Conservation (phyloP, 225 moss, liverwort and hornwort species). For the Physcomitrellopsis africana region DNA sequence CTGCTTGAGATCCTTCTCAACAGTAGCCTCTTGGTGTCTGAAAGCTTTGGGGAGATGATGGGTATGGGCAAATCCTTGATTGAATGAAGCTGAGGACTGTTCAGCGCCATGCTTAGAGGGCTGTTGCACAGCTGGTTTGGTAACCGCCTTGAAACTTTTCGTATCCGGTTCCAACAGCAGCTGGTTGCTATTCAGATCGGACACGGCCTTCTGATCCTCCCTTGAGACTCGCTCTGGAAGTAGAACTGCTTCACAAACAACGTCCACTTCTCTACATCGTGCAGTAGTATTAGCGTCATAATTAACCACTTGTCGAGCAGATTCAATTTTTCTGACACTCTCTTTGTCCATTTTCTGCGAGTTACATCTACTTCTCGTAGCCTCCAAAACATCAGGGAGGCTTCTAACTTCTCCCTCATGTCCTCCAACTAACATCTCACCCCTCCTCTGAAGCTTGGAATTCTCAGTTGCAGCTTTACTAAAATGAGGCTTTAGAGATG, state of each 20-base stretch:
- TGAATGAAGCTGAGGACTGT: slow-evolving; percentile 25
- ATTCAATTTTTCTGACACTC: slow-evolving; percentile 9
- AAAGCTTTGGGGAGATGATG: slow-evolving; percentile 29
- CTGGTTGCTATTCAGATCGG: slow-evolving; percentile 24
- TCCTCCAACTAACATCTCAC: slow-evolving; percentile 24
- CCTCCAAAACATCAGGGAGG: slow-evolving; percentile 43
- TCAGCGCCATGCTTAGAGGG: slow-evolving; percentile 26
- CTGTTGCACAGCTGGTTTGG: slow-evolving; percentile 34
- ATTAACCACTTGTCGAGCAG: slow-evolving; percentile 27
- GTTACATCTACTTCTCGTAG: slow-evolving; percentile 25
- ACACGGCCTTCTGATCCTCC: slow-evolving; percentile 24
- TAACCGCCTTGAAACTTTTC: slow-evolving; percentile 41
- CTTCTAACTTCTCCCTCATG: slow-evolving; percentile 31
- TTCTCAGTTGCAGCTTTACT: slow-evolving; percentile 30
- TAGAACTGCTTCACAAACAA: slow-evolving; percentile 21
- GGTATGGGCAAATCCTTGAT: slow-evolving; percentile 16
- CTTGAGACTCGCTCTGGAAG: slow-evolving; percentile 20
- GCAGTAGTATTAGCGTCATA: slow-evolving; percentile 29
- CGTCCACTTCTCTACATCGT: slow-evolving; percentile 30
- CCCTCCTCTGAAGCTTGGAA: slow-evolving; percentile 29
- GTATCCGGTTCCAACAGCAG: slow-evolving; percentile 32
- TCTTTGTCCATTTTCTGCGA: slow-evolving; percentile 17
- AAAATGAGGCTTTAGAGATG: slow-evolving; percentile 27
- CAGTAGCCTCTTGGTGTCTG: slow-evolving; percentile 22
- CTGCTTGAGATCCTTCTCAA: slow-evolving; percentile 27